Conservation (phyloP, 208 protist genomes). For the Trypanosoma mega region DNA sequence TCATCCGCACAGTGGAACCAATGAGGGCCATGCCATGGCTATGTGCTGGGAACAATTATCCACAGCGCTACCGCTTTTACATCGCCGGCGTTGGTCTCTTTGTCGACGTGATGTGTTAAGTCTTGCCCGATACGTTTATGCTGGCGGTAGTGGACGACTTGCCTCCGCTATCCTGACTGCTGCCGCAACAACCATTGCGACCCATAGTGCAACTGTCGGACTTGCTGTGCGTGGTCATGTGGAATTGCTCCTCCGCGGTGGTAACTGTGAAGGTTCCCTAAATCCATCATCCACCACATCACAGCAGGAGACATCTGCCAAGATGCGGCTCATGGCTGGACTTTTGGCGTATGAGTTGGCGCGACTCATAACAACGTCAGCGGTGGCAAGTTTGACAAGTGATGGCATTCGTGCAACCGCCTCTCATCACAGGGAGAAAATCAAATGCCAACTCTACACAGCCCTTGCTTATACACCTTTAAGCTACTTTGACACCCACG, state of each 20-base stretch:
- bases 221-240: conserved; percentile 36
- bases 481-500: conserved; percentile 58
- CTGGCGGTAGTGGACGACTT: conserved; percentile 35
- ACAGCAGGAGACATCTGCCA: background rate
- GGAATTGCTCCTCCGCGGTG: no score
- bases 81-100: conserved; percentile 29
- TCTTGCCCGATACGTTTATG: conserved; percentile 60
- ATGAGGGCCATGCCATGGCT: conserved; percentile 10
- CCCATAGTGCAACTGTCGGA: conserved; percentile 39
- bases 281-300: no score
- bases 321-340: conserved; percentile 16
- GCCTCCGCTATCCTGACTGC: conserved; percentile 40
- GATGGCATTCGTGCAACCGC: conserved; percentile 49
- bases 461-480: conserved; percentile 61
- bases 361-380: conserved; percentile 42
- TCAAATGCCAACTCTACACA: conserved; percentile 61
- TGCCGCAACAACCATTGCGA: conserved; percentile 39
- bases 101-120: conserved; percentile 37
- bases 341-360: conserved; percentile 54
- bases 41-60: conserved; percentile 48
- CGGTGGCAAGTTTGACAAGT: conserved; percentile 36
- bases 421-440: conserved; percentile 40
- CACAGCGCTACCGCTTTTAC: conserved; percentile 29
- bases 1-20: background rate
- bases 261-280: no score